These are phyloP conservation scores for Erodium texanum DNA, from an alignment of 441 rosid genomes.

Conservation along the genomic window DNA sequence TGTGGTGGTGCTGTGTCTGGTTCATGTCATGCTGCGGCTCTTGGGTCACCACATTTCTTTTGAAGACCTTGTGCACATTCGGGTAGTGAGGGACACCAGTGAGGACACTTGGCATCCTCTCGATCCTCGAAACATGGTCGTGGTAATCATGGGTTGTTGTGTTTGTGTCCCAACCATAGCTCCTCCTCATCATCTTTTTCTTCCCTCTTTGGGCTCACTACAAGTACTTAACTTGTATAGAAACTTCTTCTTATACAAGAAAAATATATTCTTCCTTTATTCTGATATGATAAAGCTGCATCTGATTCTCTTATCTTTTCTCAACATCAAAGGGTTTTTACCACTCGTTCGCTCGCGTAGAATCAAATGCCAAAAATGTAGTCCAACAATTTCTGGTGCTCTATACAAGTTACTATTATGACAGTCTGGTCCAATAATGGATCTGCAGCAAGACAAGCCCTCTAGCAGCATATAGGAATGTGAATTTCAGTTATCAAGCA, in stretches of 20 bases:
- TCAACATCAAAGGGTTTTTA: background rate
- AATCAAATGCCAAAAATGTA: background rate
- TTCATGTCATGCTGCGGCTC: too few relatives aligned
- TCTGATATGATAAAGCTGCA: background rate
- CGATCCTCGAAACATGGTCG: background rate
- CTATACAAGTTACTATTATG: background rate
- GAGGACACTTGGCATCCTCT: conserved; percentile 4
- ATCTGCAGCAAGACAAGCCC: background rate
- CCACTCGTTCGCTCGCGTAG: background rate
- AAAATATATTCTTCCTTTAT: background rate
- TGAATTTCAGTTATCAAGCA: background rate
- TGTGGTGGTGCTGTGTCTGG: background rate
- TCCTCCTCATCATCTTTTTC: background rate
- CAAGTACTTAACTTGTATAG: background rate
- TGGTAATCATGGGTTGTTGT: background rate
- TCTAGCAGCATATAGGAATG: background rate
- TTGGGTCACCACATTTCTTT: conserved; percentile 9
- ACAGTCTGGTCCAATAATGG: background rate
- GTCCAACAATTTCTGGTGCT: background rate
- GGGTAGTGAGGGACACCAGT: conserved; percentile 28
- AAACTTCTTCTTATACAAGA: background rate
- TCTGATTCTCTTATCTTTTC: background rate
- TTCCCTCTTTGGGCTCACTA: background rate
- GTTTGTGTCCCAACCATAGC: background rate
- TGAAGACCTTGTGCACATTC: background rate